A percentile compares a stretch with the other conserved stretches of the same genome.
These are phyloP conservation scores for Hortaea sp. DNA, from an alignment of 2,329 filamentous ascomycete genomes.

Conservation along the genomic window DNA sequence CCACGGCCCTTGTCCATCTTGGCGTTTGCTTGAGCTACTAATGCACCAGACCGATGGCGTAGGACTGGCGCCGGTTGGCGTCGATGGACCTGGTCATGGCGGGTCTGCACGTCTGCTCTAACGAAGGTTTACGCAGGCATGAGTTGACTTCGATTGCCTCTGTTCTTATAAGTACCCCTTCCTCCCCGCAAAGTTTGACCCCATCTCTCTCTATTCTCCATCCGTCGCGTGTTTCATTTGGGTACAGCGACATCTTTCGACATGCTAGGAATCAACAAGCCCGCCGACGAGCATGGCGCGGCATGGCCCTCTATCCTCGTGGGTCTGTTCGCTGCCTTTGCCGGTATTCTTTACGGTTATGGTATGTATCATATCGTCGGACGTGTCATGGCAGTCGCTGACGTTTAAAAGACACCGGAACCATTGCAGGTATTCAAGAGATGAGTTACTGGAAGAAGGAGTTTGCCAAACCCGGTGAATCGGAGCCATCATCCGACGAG, in stretches of 20 bases:
- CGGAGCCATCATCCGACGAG: too few species aligned
- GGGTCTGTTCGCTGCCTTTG: slow-evolving; percentile 35
- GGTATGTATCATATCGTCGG: slow-evolving; percentile 61
- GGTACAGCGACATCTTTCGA: not conserved
- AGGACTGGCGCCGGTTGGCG: not conserved
- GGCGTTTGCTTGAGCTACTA: not conserved
- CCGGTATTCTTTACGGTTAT: slow-evolving; percentile 30
- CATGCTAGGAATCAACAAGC: slow-evolving; percentile 31
- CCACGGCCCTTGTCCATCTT: not conserved
- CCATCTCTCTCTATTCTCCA: too few species aligned
- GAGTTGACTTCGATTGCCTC: too few species aligned
- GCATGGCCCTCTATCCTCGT: slow-evolving; percentile 35
- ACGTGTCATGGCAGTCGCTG: slow-evolving; percentile 38
- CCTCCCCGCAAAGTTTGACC: too few species aligned
- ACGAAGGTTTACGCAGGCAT: too few species aligned
- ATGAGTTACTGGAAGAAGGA: slow-evolving; percentile 28
- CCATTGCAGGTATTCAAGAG: slow-evolving; percentile 30
- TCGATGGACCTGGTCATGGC: not conserved
- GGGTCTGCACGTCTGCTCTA: too few species aligned
- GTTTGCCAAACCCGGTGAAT: too few species aligned
- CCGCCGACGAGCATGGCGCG: slow-evolving; percentile 32
- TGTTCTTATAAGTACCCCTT: too few species aligned
- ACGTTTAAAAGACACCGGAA: slow-evolving; percentile 36
- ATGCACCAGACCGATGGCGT: not conserved
- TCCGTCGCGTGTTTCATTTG: too few species aligned